Base-by-base conservation (phyloP, 1,139 yeast genomes). In the Meyerozyma smithsonii region DNA sequence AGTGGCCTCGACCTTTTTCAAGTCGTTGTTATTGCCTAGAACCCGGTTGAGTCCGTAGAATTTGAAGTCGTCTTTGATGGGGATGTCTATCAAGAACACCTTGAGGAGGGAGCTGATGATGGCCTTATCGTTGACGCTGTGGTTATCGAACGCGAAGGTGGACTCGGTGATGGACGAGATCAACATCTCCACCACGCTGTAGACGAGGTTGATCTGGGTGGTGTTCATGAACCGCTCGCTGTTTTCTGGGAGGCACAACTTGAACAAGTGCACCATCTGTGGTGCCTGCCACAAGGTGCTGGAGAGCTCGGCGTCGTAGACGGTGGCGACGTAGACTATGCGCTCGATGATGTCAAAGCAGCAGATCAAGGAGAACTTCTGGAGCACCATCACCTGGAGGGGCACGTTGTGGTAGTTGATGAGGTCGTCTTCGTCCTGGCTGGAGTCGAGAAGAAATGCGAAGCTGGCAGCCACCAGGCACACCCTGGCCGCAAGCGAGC, bases 271-370 rank as follows among this genome's bases (percentile, higher is more conserved):
- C 8, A 18, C 56, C 7, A 43, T 39, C 1, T 59, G 55, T 2
- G 62, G 39, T 11, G 52, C 48, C 4, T 42, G 43, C 69, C 70
- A 66, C n/a, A 64, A 41, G 3, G 39, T 26, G 15, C 42, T 42
- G 5, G 58, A 48, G 36, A 55, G 55, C 2, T 40, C 45, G 5
- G 48, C 37, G 4, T 58, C 67, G 42, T 50, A 50, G 25, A 50
- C 48, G 0, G 69, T 48, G 4, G 68, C 47, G 8, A 63, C 46
- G 1, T 55, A 45, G 20, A 62, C 52, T 34, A 64, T 49, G 21
- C 56, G 54, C 46, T 82, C 87, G 20, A 82, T 50, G 2, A 77
- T 62, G 52, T 82, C 89, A 56, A 78, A 64, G 6, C 77, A 65
- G 50, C 72, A 73, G 1, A 75, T 51, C 4, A 79, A 58, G 2